A percentile compares a stretch with the other conserved stretches of the same genome.
These are phyloP conservation scores for Ambrosia trifida DNA, from an alignment of 129 eudicot species.

Conservation along the genomic window DNA sequence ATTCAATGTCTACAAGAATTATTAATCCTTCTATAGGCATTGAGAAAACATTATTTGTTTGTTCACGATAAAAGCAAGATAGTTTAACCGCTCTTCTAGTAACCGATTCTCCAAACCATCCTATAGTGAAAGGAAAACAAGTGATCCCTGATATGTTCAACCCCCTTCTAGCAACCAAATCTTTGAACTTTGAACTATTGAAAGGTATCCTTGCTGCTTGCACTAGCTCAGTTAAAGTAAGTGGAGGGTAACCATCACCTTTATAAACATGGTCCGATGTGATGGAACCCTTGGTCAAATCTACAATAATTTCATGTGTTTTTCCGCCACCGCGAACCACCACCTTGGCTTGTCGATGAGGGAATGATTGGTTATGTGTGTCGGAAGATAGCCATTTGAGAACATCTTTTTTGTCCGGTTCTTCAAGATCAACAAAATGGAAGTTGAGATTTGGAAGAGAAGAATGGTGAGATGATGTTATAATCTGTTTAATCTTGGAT, in stretches of 20 bases:
- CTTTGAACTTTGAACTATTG: constrained; percentile 43
- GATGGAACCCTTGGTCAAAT: constrained; percentile 43
- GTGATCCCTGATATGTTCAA: constrained; percentile 71
- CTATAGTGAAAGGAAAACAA: constrained; percentile 71
- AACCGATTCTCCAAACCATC: constrained; percentile 75
- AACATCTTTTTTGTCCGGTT: constrained; percentile 64
- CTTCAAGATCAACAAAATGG: constrained; percentile 78
- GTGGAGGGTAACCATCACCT: constrained; percentile 78
- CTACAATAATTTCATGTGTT: constrained; percentile 60
- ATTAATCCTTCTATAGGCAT: constrained; percentile 79
- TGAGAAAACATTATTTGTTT: constrained; percentile 69
- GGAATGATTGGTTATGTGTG: constrained; percentile 42
- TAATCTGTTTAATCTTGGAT: constrained; percentile 39
- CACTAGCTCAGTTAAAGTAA: constrained; percentile 50
- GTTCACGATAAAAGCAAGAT: constrained; percentile 68
- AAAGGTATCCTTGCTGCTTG: constrained; percentile 54
- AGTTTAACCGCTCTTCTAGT: constrained; percentile 53
- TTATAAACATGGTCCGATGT: constrained; percentile 53
- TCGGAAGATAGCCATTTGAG: constrained; percentile 52
- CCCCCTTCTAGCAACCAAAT: constrained; percentile 54
- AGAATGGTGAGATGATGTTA: constrained; percentile 51
- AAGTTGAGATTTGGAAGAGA: constrained; percentile 51
- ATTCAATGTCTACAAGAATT: constrained; percentile 55
- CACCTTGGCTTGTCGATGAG: constrained; percentile 59
- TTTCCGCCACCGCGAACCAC: constrained; percentile 55